Base-by-base conservation (phyloP, 352 stramenopile species). In the Lagenidium sp. region DNA sequence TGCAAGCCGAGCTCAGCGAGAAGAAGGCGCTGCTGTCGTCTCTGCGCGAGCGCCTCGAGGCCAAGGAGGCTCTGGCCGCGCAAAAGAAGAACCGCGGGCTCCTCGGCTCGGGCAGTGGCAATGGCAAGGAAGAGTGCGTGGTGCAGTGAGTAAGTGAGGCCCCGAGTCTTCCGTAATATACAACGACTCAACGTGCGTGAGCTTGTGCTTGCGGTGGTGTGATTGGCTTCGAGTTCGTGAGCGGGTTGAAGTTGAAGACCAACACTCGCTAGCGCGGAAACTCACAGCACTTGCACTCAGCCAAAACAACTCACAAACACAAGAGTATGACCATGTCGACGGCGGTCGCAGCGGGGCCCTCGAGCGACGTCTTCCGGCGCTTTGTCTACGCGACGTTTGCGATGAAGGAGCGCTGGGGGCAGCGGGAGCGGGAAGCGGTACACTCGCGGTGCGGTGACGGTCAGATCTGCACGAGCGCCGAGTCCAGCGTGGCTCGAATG, bases 51-150 rank as follows among this genome's bases (percentile, higher is more conserved):
- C 61, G 72, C 23, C 38, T 85, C 25, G 61, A 82, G 22, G 47
- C 67, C 8, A 71, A 80, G 34, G 58, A 82, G 29, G 60, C 62
- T 5, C 51, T 69, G 23, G 52, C 57, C 23, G 54, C 59, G 3
- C 53, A 50, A 25, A 73, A 65, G 26, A 58, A 61, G 36, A 52
- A 55, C 11, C 63, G 38, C 15, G 45, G 66, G 43, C 55, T 72
- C 36, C 65, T 72, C 36, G 36, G 65, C 36, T 38, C 32, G 16
- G n/a, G n/a, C n/a, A n/a, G n/a, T n/a, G n/a, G n/a, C n/a, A n/a
- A n/a, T n/a, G 47, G 41, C 21, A 67, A 67, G 48, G 66, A 89
- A 19, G 73, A 89, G 37, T 89, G 73, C 37, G 50, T 68, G 11
- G 41, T 86, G 6, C 66, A 82, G 40, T 75, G 68, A 36, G 50